A percentile compares a stretch with the other conserved stretches of the same genome.
phyloP scores from a whole-genome alignment of 208 protist genomes.

The Acanthamoeba triangularis region DNA sequence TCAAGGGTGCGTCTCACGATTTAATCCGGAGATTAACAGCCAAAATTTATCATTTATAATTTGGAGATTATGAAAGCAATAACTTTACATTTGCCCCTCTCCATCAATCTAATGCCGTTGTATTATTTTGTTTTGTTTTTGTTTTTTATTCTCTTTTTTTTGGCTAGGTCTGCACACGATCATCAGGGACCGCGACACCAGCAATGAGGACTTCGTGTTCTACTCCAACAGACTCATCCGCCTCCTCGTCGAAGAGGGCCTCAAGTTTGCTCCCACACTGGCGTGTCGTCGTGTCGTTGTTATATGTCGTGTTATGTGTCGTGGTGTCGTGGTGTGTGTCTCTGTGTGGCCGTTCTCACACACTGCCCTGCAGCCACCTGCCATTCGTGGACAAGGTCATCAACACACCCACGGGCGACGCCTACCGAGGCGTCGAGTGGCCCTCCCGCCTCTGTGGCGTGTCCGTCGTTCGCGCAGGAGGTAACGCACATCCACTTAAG shows the following conservation, averaged over 20 bases:
- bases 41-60: background rate
- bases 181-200: constrained; percentile 95
- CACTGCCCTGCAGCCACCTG: constrained; percentile 80
- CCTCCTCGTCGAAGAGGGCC: constrained; percentile 94
- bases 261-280: constrained; percentile 53
- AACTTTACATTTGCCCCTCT: background rate
- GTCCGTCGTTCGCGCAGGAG: constrained; percentile 97
- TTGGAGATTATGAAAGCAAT: background rate
- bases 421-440: constrained; percentile 84
- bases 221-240: constrained; percentile 97
- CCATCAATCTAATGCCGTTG: background rate
- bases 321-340: background rate
- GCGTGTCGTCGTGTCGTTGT: background rate
- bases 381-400: constrained; percentile 94
- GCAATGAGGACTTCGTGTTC: constrained; percentile 97
- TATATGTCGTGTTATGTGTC: background rate
- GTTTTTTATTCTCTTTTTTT: background rate
- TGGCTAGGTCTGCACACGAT: constrained; percentile 90
- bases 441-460: constrained; percentile 93
- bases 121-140: background rate
- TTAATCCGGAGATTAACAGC: too few relatives aligned
- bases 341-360: background rate
- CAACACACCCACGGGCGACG: constrained; percentile 94
- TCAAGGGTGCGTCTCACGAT: background rate
- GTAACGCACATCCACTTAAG: too few relatives aligned